Evolutionary conservation across 345 rosid species (phyloP), one percentile per base, ranked within the genome.

Genomic region (Erodium maritimum): DNA sequence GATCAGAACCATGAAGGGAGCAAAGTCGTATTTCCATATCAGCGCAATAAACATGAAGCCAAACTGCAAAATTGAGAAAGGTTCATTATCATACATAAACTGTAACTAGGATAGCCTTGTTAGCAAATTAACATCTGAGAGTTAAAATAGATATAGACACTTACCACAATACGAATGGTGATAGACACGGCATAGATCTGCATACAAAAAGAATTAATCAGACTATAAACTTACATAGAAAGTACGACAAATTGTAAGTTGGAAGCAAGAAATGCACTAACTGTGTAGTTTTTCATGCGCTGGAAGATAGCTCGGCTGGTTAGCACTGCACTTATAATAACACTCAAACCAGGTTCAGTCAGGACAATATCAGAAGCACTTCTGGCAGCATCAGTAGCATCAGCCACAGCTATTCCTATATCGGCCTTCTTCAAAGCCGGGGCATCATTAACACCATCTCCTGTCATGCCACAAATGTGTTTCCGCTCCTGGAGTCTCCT

Each of bases 1-100:
- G 65, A 73, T 73, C n/a, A 73, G 67, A 50, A 73, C 77, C 77
- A 73, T 73, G 73, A 73, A 73, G 33, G 77, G 77, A 0, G 77
- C 65, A 59, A 73, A 73, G 55, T 73, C 77, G 1, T 69, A 73
- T 64, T 69, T 65, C 77, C 77, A 73, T 23, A 62, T 58, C 19
- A 73, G 65, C 33, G 77, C 73, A 46, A 73, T 67, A 3, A 73
- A 67, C 63, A 73, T 51, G 61, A 73, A 73, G 33, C 73, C 77
- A 42, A 42, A 42, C 48, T 42, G 48, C 48, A 42, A 9, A 42
- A 29, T 29, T 29, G 34, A 29, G 3, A 42, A 42, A 1, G 9
- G 4, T 29, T 29, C n/a, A 29, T 29, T 29, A 29, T 29, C 3
- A 29, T 42, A 4, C 17, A 12, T 42, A 3, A 42, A 42, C 34